Evolutionary conservation across 768 basidiomycete genomes (phyloP).

Genomic region (Paxillus rubicundulus): DNA sequence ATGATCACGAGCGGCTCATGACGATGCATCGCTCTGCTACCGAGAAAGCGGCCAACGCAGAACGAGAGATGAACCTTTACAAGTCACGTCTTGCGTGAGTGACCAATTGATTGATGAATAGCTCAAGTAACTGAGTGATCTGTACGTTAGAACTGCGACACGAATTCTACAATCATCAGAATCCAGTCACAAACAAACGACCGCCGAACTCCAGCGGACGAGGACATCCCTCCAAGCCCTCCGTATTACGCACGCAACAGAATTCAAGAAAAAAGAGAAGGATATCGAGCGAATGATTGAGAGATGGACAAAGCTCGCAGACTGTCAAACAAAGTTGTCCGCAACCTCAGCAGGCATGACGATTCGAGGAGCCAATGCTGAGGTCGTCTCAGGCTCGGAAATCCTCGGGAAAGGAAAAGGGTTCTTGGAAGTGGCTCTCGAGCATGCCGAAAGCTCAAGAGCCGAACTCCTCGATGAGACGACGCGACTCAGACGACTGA

Average conservation of each 20-base stretch:
- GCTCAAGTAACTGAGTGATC: neutral
- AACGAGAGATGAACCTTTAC: slow-evolving; percentile 72
- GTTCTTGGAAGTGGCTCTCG: slow-evolving; percentile 64
- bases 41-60: slow-evolving; percentile 67
- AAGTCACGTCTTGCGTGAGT: slow-evolving; percentile 73
- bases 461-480: slow-evolving; percentile 65
- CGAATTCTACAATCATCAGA: slow-evolving; percentile 60
- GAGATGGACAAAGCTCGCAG: slow-evolving; percentile 69
- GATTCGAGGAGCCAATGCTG: slow-evolving; percentile 51
- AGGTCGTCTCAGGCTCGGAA: slow-evolving; percentile 44
- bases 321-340: slow-evolving; percentile 61
- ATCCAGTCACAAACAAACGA: slow-evolving; percentile 66
- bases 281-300: slow-evolving; percentile 74
- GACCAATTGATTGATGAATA: neutral
- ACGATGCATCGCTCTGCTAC: slow-evolving; percentile 59
- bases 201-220: slow-evolving; percentile 68
- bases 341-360: slow-evolving; percentile 46
- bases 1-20: slow-evolving; percentile 75
- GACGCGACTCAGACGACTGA: slow-evolving; percentile 52
- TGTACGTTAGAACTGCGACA: slow-evolving; percentile 42
- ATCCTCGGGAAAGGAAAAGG: slow-evolving; percentile 49
- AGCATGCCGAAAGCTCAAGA: slow-evolving; percentile 69
- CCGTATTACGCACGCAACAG: slow-evolving; percentile 64
- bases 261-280: slow-evolving; percentile 79
- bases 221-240: slow-evolving; percentile 65